These are phyloP conservation scores for Clausena lansium DNA, from an alignment of 345 rosid genomes.

Conservation along the genomic window DNA sequence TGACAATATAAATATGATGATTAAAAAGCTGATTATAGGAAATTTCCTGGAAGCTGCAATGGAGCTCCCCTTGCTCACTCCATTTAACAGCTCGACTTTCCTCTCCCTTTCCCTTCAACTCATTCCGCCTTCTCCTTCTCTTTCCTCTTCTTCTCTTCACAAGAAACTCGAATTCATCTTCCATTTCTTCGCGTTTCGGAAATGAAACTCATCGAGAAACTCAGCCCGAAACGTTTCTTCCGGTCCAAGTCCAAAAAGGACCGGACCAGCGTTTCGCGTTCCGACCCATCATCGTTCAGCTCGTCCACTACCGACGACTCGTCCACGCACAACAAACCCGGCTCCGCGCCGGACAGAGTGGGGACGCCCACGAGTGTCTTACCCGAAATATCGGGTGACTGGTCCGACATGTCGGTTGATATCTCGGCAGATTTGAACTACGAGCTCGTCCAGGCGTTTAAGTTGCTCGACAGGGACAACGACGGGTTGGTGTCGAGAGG, in stretches of 20 bases:
- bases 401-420: slow-evolving; percentile 42
- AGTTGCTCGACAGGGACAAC: slow-evolving; percentile 50
- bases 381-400: slow-evolving; percentile 39
- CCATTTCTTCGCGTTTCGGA: background rate
- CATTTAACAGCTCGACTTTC: slow-evolving; percentile 52
- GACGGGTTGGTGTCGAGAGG: slow-evolving; percentile 51
- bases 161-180: background rate
- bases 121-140: background rate
- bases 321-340: slow-evolving; percentile 23
- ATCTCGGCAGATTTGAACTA: slow-evolving; percentile 22
- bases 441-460: slow-evolving; percentile 52
- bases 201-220: slow-evolving; percentile 44
- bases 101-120: slow-evolving; percentile 27
- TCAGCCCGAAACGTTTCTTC: slow-evolving; percentile 71
- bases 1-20: background rate
- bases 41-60: slow-evolving; percentile 87
- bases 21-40: slow-evolving; percentile 23
- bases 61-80: slow-evolving; percentile 31
- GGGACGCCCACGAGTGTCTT: slow-evolving; percentile 77
- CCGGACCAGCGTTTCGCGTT: slow-evolving; percentile 41
- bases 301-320: slow-evolving; percentile 46
- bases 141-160: background rate
- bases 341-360: background rate
- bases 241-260: slow-evolving; percentile 45
- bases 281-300: slow-evolving; percentile 60